Evolutionary conservation across 129 eudicot species (phyloP), one percentile per base, ranked within the genome.

Genomic region (Lactuca saligna): DNA sequence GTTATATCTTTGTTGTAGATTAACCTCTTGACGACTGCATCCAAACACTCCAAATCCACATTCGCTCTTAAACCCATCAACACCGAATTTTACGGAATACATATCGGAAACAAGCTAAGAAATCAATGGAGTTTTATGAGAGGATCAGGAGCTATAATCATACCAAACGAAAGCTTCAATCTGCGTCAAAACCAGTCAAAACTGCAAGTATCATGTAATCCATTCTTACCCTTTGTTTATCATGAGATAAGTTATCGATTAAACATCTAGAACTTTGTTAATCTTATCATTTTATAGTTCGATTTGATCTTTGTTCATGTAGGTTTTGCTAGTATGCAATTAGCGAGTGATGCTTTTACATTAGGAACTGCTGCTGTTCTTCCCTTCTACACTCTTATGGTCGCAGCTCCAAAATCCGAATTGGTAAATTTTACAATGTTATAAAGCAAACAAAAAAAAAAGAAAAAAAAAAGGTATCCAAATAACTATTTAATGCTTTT

Each of bases 331-430:
- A 71, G 53, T 76, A 46, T 92, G 39, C 85, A 93, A 57, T 61
- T 89, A 69, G 97, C 95, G 13, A 77, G 85, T 20, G 75, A 79
- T 85, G 90, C 77, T 68, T 93, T 93, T 48, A 93, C 98, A 39
- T 54, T 86, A 61, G 98, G 97, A 67, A 93, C 98, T 1, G 88
- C 75, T 58, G 97, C 95, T 37, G 98, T 93, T 82, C 97, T 89
- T 76, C 98, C 98, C 31, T 84, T 86, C 78, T 93, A 93, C 76
- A 85, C 95, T 32, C 88, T 86, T 77, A 93, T 93, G 98, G 84
- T 93, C 70, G 82, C 82, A 49, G 98, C 98, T 72, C 98, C 98
- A 73, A 82, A 65, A 85, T 84, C 97, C 49, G 85, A 89, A 72
- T 61, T 93, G 66, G 98, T 93, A 84, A 77, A 69, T 7, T 69